Base-by-base conservation (phyloP, 169 alveolate species). In the Plasmodium falciparum region DNA sequence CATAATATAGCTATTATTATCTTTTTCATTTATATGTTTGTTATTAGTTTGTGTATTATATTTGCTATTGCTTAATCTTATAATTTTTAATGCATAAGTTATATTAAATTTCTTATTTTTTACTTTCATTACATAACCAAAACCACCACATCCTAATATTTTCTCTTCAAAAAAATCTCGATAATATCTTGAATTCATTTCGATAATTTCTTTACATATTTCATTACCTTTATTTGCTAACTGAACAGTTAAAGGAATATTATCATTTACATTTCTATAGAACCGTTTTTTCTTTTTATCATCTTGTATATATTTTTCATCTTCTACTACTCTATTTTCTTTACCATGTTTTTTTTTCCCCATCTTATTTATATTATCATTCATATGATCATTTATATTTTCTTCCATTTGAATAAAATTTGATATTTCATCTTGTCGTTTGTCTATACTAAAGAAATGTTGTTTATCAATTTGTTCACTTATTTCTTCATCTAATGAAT, bases 41-140 rank as follows among this genome's bases (percentile, higher is more conserved):
- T 66, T 88, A 66, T 52, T 88, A 13, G 90, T 24, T 52, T 94
- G 85, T 22, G 13, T 15, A 0, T 26, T 59, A 13, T 83, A 69
- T 43, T 24, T 63, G 20, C 20, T 33, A 62, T 39, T 83, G 15
- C 58, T 69, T 33, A 83, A 58, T 3, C 88, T 92, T 65, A 95
- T 95, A 62, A 93, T 95, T 70, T 95, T 95, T 72, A 95, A 73
- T 26, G 97, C 97, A 74, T 95, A 95, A 8, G 74, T 74, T 43
- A 94, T 91, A 33, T 93, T 91, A 29, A 93, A 94, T 85, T 95
- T 88, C 47, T 70, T 72, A 15, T 88, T 72, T 54, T 88, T 92
- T n/a, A 92, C 97, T 93, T 93, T 93, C 78, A 93, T 93, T 45
- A 95, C 97, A 61, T 96, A 95, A 0, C 97, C 97, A 74, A 95